These are phyloP conservation scores for Cyclotella kingstonii DNA, from an alignment of 108 stramenopile species.

Conservation along the genomic window DNA sequence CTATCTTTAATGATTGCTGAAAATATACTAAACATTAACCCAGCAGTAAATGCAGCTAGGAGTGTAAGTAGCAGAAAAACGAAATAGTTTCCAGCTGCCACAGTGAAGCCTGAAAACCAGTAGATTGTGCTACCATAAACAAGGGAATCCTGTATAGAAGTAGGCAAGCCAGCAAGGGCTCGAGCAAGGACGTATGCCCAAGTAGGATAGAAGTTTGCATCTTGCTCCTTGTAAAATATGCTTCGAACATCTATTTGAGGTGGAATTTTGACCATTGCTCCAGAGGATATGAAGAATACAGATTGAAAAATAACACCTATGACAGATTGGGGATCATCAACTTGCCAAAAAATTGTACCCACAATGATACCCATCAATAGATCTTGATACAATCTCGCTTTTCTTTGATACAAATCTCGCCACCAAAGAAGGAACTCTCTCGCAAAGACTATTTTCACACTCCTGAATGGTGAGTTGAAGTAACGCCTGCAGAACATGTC, in stretches of 20 bases:
- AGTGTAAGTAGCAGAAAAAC: conserved; percentile 56
- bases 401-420: conserved; percentile 56
- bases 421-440: conserved; percentile 53
- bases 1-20: conserved; percentile 54
- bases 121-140: conserved; percentile 57
- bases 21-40: conserved; percentile 55
- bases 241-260: conserved; percentile 61
- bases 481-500: conserved; percentile 26
- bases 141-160: conserved; percentile 48
- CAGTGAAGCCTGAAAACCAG: conserved; percentile 59
- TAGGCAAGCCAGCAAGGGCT: conserved; percentile 48
- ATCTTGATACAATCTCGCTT: conserved; percentile 46
- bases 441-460: conserved; percentile 40
- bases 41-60: conserved; percentile 37
- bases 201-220: conserved; percentile 83
- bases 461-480: conserved; percentile 31
- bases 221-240: conserved; percentile 86
- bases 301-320: conserved; percentile 58
- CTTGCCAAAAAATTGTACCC: conserved; percentile 67
- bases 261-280: conserved; percentile 68
- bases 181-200: conserved; percentile 56
- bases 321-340: conserved; percentile 36
- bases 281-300: conserved; percentile 61
- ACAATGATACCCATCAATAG: conserved; percentile 62
- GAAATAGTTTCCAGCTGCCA: conserved; percentile 49